Evolutionary conservation across 2,329 filamentous ascomycete species (phyloP), one percentile per base, ranked within the genome.

Genomic region (Colletotrichum gloeosporioides): DNA sequence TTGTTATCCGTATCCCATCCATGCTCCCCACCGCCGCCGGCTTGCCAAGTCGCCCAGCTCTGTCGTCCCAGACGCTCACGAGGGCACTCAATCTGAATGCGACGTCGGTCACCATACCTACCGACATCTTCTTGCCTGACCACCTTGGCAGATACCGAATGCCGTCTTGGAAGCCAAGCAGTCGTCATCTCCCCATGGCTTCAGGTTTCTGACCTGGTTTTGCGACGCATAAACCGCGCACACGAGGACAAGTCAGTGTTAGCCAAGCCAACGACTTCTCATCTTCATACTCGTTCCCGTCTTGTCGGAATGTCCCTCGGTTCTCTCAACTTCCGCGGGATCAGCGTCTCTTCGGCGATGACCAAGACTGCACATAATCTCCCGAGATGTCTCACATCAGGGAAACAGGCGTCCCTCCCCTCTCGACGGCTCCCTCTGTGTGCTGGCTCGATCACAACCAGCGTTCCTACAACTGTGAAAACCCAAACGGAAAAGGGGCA

Each of bases 11-110:
- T 55, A 13, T 32, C 44, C n/a, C n/a, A 13, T 49, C n/a, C 15
- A 27, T 29, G n/a, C 31, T 10, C 32, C 34, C 31, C 29, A 65
- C 34, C 44, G 44, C 55, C 39, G 63, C n/a, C 18, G 27, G 34
- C 55, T 62, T 72, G 69, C 73, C 73, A 75, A 75, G 69, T 63
- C 27, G 62, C 73, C 63, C 69, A 72, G 73, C 61, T 25, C 44
- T 67, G n/a, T 49, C 39, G 64, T 68, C 69, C 65, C 63, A 63
- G 64, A 63, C 31, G 34, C 31, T 32, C 44, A 16, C 69, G 63
- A 75, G 44, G 32, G 9, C 32, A 15, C 5, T 31, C 57, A 72
- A 73, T 73, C 8, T 55, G 62, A 64, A 49, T 73, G 69, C 69
- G 57, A 73, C 69, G 64, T 69, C 64, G 44, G 63, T 32, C 69